These are phyloP conservation scores for Coniochaeta prunicola DNA, from an alignment of 2,329 filamentous ascomycete species.

Conservation along the genomic window DNA sequence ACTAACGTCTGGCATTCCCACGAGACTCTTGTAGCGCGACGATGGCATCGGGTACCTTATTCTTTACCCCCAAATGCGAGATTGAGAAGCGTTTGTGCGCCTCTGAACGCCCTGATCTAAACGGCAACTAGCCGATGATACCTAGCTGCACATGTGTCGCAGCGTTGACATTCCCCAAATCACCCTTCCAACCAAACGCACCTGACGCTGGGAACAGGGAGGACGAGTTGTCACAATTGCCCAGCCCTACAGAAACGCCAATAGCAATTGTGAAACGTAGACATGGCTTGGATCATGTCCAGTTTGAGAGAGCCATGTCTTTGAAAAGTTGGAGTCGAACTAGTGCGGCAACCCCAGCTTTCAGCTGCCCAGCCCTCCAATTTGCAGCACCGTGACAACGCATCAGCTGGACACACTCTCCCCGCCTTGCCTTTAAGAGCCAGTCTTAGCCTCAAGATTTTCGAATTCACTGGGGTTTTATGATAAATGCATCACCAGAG, in stretches of 20 bases:
- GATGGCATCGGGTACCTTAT: too few species aligned
- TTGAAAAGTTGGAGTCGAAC: background rate
- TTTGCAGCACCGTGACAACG: background rate
- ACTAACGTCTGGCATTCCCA: too few species aligned
- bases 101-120: too few species aligned
- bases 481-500: background rate
- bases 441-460: background rate
- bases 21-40: too few species aligned
- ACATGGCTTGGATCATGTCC: background rate
- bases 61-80: too few species aligned
- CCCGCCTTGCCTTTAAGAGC: background rate
- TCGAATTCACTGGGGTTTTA: background rate
- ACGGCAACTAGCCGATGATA: too few species aligned
- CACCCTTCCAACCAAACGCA: background rate
- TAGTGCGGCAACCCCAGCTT: background rate
- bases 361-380: background rate
- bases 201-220: background rate
- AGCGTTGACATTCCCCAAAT: background rate
- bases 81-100: too few species aligned
- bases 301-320: background rate
- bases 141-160: background rate
- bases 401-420: background rate
- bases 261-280: background rate
- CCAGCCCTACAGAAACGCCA: background rate
- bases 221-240: background rate